These are phyloP conservation scores for Jackrogersella multiformis DNA, from an alignment of 495 filamentous ascomycete genomes.

Conservation along the genomic window DNA sequence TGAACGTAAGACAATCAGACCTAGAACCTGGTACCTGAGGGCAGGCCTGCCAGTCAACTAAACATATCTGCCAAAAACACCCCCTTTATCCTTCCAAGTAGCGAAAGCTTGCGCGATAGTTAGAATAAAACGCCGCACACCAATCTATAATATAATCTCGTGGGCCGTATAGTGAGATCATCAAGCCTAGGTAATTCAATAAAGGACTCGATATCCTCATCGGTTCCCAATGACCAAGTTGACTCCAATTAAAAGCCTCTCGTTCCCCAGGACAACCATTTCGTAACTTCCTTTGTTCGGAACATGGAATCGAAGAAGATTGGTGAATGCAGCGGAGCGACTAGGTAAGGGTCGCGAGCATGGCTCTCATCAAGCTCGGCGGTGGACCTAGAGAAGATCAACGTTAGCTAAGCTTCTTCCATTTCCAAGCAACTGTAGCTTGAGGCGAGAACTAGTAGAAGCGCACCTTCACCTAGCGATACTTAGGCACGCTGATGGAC, in stretches of 20 bases:
- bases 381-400: constrained; percentile 54
- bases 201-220: not conserved
- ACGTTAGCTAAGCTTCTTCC: constrained; percentile 34
- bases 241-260: not conserved
- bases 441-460: constrained; percentile 33
- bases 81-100: not conserved
- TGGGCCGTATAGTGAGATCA: not conserved
- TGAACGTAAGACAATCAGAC: not conserved
- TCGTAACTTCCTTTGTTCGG: not conserved
- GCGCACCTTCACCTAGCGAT: constrained; percentile 58
- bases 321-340: not conserved
- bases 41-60: not conserved
- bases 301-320: not conserved
- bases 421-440: not conserved
- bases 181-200: not conserved
- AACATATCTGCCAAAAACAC: not conserved
- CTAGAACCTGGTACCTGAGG: not conserved
- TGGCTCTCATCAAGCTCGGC: constrained; percentile 72
- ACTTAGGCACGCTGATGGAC: constrained; percentile 69
- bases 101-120: not conserved
- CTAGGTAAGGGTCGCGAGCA: constrained; percentile 80
- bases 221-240: not conserved
- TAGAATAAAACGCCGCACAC: constrained; percentile 1
- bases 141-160: not conserved
- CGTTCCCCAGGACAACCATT: not conserved